phyloP scores from a whole-genome alignment of 1,284 basidiomycete genomes.

The Ustilago vetiveriae region DNA sequence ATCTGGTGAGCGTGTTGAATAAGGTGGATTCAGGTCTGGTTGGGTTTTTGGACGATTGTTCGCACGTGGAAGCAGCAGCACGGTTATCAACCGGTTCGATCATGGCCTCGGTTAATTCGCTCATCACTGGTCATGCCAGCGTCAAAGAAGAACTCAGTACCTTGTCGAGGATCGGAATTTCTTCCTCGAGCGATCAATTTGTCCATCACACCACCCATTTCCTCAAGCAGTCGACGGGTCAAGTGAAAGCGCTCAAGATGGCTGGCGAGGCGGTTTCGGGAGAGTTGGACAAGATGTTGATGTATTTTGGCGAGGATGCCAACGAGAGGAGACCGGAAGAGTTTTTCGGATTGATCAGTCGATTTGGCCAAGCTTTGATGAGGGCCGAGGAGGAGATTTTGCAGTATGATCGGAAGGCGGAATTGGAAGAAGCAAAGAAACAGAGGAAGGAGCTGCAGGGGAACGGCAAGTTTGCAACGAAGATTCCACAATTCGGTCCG shows the following conservation, averaged over 20 bases:
- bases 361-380: conserved; percentile 61
- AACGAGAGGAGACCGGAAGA: conserved; percentile 55
- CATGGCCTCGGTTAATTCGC: conserved; percentile 28
- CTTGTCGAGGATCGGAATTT: conserved; percentile 37
- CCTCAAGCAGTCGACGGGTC: conserved; percentile 16
- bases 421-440: conserved; percentile 49
- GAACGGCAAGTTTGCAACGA: conserved; percentile 14
- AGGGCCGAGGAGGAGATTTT: conserved; percentile 60
- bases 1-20: conserved; percentile 79
- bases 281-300: conserved; percentile 28
- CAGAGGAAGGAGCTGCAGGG: conserved; percentile 35
- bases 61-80: conserved; percentile 79
- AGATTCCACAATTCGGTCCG: conserved; percentile 39
- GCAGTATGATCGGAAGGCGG: conserved; percentile 51
- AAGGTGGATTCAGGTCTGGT: conserved; percentile 76
- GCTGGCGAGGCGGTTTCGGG: conserved; percentile 36
- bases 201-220: conserved; percentile 37
- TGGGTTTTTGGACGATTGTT: conserved; percentile 81
- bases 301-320: conserved; percentile 56
- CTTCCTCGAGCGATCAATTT: conserved; percentile 49
- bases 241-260: conserved; percentile 47
- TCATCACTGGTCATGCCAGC: conserved; percentile 38
- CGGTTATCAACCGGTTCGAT: conserved; percentile 50
- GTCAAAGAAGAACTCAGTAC: conserved; percentile 41
- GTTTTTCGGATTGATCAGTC: conserved; percentile 53